These are phyloP conservation scores for Pseudogymnoascus sp. DNA, from an alignment of 2,329 filamentous ascomycete genomes.

Conservation along the genomic window DNA sequence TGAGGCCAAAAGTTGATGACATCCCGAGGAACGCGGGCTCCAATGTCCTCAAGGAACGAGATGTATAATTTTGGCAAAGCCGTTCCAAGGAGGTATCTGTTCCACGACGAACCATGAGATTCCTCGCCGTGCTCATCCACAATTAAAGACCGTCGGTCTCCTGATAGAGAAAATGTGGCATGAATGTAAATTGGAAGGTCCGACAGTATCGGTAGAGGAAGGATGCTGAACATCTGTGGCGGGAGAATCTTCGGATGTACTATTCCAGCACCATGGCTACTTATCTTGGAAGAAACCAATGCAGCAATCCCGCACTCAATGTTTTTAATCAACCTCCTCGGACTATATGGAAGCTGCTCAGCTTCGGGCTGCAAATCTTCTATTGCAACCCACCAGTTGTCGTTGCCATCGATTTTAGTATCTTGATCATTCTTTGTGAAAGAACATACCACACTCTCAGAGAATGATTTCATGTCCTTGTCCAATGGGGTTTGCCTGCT, in stretches of 20 bases:
- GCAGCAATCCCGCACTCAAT: neutral
- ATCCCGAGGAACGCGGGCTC: conserved; percentile 9
- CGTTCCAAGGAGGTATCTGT: conserved; percentile 20
- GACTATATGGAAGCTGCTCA: conserved; percentile 12
- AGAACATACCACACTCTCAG: neutral
- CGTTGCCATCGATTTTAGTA: conserved; percentile 10
- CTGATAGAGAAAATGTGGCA: conserved; percentile 26
- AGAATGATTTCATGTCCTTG: neutral
- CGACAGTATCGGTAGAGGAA: conserved; percentile 20
- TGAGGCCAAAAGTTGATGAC: conserved; percentile 22
- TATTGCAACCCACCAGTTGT: conserved; percentile 19
- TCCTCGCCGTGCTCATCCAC: conserved; percentile 16
- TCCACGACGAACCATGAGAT: conserved; percentile 20
- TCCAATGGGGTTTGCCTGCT: neutral
- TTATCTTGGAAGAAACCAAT: neutral
- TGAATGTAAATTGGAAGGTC: conserved; percentile 26
- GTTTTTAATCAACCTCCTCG: neutral
- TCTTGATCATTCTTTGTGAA: neutral
- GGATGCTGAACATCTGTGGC: conserved; percentile 15
- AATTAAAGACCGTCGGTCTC: conserved; percentile 23
- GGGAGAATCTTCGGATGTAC: neutral
- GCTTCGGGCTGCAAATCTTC: conserved; percentile 15
- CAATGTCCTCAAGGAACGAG: conserved; percentile 19
- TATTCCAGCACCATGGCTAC: neutral
- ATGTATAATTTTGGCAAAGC: conserved; percentile 23